Base-by-base conservation (phyloP, 1,284 basidiomycete genomes). In the Meripilus lineatus region DNA sequence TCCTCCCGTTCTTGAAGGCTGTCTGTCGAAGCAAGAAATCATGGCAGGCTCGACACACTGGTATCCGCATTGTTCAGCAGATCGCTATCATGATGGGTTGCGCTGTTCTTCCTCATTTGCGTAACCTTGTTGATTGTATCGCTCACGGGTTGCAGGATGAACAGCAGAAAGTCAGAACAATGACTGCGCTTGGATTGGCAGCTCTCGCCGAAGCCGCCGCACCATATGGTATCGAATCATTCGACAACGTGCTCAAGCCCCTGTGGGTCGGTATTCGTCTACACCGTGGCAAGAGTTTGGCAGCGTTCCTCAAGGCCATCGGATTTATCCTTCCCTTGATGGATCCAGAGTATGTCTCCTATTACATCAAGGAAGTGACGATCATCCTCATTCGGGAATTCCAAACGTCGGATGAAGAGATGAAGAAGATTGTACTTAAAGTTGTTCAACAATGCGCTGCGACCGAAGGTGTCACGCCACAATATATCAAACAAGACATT, bases 61-160 rank as follows among this genome's bases (percentile, higher is more conserved):
- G 96, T 68, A 98, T 99, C 58, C 93, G 94, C 59, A 99, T 99
- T 54, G 93, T 99, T 17, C 96, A 99, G 69, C 96, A 99, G 66
- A 99, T 99, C 48, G 94, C 96, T 17, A 96, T 99, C 62, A 97
- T 99, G 93, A 98, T 98, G 93, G 95, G 96, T 17, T 98, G 95
- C 58, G 96, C 95, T n/a, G 89, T 99, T 26, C 78, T 99, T 3
- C 96, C 96, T 14, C 96, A 99, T 65, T 75, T 99, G 36, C 89
- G 93, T 47, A 98, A 96, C 59, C 77, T 99, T 26, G 95, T 99
- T 33, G 92, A 97, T 53, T 94, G 94, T 53, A 93, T 99, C 44
- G 93, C 93, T 2, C 91, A 95, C 55, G 96, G 96, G 18, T 74
- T 99, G 36, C 84, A 92, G 38, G 96, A 99, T 59, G 96, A 99